phyloP scores from a whole-genome alignment of 495 filamentous ascomycete genomes.

The Venustampulla echinocandica region DNA sequence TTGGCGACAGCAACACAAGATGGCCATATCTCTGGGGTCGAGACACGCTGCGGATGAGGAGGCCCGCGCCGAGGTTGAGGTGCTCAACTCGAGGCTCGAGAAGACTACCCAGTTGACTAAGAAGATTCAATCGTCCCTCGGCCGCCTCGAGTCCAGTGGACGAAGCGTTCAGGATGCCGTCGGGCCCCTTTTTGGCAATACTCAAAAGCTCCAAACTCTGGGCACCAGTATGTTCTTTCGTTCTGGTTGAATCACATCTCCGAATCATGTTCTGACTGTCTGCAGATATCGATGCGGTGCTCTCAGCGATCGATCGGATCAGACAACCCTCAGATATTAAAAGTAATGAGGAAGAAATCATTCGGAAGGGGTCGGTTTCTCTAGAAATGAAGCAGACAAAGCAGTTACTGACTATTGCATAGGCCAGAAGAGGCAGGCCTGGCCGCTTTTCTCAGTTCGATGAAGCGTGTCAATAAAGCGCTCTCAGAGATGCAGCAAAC shows the following conservation, averaged over 20 bases:
- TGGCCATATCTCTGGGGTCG: constrained; percentile 28
- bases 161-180: constrained; percentile 87
- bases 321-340: constrained; percentile 82
- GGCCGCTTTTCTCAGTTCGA: constrained; percentile 75
- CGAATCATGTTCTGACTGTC: constrained; percentile 9
- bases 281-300: constrained; percentile 74
- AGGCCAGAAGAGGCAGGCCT: constrained; percentile 74
- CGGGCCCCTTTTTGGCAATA: constrained; percentile 88
- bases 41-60: constrained; percentile 50
- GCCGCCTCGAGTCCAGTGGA: constrained; percentile 75
- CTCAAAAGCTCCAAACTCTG: constrained; percentile 73
- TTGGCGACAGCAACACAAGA: constrained; percentile 10
- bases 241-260: neutral
- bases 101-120: constrained; percentile 70
- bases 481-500: constrained; percentile 71
- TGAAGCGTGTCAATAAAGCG: constrained; percentile 79
- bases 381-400: neutral
- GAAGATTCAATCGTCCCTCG: constrained; percentile 84
- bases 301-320: constrained; percentile 77
- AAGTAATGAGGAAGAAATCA: constrained; percentile 81
- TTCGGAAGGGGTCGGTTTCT: constrained; percentile 60
- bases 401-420: constrained; percentile 1
- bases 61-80: constrained; percentile 56
- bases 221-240: constrained; percentile 68
- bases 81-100: constrained; percentile 53